Base-by-base conservation (phyloP, 1,284 basidiomycete genomes). In the Cutaneotrichosporon sp. region DNA sequence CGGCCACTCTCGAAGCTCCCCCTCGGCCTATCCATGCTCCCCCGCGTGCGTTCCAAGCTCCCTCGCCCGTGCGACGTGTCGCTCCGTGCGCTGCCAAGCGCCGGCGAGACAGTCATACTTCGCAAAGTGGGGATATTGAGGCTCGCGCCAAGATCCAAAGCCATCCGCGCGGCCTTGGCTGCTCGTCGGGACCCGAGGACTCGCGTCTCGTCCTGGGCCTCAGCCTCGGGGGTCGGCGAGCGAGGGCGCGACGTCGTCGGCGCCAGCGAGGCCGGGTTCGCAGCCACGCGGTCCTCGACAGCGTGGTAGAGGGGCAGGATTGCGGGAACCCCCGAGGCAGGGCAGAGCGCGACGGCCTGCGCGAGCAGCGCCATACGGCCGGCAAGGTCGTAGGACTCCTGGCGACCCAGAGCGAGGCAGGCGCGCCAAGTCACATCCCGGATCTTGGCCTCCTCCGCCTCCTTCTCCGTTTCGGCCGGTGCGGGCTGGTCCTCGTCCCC, bases 291-390 rank as follows among this genome's bases (percentile, higher is more conserved):
- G 19, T 65, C 65, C 51, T 78, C 77, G 14, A 75, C 60, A 38
- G 55, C 79, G 39, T 83, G 80, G 87, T 90, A 96, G 2, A 82
- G 78, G 0, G 76, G 70, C 17, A 96, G 78, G 24, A 94, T 77
- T 54, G 87, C 83, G 20, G 84, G 77, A 9, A 93, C 79, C 58
- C 82, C 81, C 45, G 89, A 88, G 0, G 86, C 68, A 1, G 91
- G 90, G 67, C 90, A 93, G n/a, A 94, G 79, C 63, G 90, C 85
- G 26, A 96, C 77, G 4, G 91, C 87, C 52, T 84, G 81, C 4
- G 87, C 89, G n/a, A 96, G 75, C 1, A 94, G 79, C 1, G 73
- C 75, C 59, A 88, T 76, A 63, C 86, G 88, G 62, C 83, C 82
- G 12, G 79, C 73, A 4, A 81, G 73, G 60, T 90, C 84, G 62